phyloP scores from a whole-genome alignment of 1,284 basidiomycete genomes.

The Moesziomyces aphidis region DNA sequence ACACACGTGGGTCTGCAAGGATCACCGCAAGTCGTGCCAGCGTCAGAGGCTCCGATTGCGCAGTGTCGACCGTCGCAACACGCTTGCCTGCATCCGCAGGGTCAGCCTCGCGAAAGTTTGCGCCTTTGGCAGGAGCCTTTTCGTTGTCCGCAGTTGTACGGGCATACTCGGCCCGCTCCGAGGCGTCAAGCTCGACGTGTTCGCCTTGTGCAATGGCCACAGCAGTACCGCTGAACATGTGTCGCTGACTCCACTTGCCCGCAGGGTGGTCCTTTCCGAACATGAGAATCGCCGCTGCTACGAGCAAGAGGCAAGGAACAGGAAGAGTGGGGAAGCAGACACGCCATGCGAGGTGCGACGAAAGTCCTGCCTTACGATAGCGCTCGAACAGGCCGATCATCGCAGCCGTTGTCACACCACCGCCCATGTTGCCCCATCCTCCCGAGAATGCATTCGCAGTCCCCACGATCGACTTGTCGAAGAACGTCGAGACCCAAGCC shows the following conservation, averaged over 20 bases:
- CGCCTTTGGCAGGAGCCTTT: conserved; percentile 51
- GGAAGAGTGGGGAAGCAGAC: conserved; percentile 74
- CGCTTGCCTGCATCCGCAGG: conserved; percentile 37
- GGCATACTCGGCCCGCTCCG: conserved; percentile 65
- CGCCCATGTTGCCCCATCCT: conserved; percentile 71
- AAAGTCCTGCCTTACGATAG: conserved; percentile 70
- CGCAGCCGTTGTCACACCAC: conserved; percentile 71
- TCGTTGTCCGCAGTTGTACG: conserved; percentile 31
- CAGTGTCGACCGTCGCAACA: conserved; percentile 69
- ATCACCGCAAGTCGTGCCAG: conserved; percentile 68
- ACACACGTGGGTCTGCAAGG: conserved; percentile 72
- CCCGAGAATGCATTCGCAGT: conserved; percentile 66
- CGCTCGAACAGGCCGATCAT: conserved; percentile 75
- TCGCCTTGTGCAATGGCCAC: conserved; percentile 66
- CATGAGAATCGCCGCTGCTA: conserved; percentile 71
- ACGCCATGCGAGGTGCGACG: conserved; percentile 73
- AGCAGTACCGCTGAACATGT: conserved; percentile 70
- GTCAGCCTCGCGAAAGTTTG: conserved; percentile 61
- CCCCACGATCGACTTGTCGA: conserved; percentile 75
- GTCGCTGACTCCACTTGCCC: conserved; percentile 74
- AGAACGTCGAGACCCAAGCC: conserved; percentile 75
- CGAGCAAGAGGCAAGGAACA: conserved; percentile 73
- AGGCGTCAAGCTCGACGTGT: conserved; percentile 61
- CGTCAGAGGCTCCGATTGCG: conserved; percentile 73
- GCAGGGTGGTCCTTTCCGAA: conserved; percentile 76